A percentile compares a stretch with the other conserved stretches of the same genome.
Evolutionary conservation across 2,329 filamentous ascomycete species (phyloP).

Genomic region (Chrysosporium keratinophilum): DNA sequence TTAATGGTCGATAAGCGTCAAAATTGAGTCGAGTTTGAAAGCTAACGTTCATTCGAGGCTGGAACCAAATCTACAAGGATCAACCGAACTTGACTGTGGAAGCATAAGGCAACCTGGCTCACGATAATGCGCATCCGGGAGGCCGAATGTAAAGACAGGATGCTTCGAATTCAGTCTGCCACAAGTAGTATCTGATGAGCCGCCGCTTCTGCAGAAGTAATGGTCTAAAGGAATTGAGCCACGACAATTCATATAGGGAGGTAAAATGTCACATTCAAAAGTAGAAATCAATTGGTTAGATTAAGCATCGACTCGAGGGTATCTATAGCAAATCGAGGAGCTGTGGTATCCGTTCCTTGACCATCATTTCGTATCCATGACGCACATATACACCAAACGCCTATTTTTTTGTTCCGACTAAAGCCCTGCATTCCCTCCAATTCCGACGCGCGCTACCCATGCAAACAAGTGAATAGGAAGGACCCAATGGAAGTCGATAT

Average conservation of each 20-base stretch:
- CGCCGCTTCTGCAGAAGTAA: too few species aligned
- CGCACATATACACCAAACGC: constrained; percentile 20
- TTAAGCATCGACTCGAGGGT: constrained; percentile 42
- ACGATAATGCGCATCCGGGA: too few species aligned
- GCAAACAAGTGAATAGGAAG: not conserved
- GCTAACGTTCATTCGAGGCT: not conserved
- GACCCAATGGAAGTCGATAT: not conserved
- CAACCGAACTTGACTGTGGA: too few species aligned
- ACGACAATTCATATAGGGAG: too few species aligned
- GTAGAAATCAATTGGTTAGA: constrained; percentile 25
- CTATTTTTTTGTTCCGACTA: constrained; percentile 7
- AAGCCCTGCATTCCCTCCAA: not conserved
- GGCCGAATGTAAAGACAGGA: too few species aligned
- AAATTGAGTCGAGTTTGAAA: not conserved
- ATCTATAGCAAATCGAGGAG: constrained; percentile 42
- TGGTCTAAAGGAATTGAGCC: too few species aligned
- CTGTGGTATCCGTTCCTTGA: constrained; percentile 33
- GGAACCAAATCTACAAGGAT: too few species aligned
- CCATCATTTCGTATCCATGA: constrained; percentile 15
- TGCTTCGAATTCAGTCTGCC: too few species aligned
- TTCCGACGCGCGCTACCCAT: not conserved
- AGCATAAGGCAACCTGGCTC: too few species aligned
- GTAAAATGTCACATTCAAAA: too few species aligned
- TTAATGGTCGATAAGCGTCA: too few species aligned
- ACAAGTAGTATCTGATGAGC: too few species aligned